Evolutionary conservation across 108 stramenopile genomes (phyloP), one percentile per base, ranked within the genome.

Genomic region (Nitzschia sp.): DNA sequence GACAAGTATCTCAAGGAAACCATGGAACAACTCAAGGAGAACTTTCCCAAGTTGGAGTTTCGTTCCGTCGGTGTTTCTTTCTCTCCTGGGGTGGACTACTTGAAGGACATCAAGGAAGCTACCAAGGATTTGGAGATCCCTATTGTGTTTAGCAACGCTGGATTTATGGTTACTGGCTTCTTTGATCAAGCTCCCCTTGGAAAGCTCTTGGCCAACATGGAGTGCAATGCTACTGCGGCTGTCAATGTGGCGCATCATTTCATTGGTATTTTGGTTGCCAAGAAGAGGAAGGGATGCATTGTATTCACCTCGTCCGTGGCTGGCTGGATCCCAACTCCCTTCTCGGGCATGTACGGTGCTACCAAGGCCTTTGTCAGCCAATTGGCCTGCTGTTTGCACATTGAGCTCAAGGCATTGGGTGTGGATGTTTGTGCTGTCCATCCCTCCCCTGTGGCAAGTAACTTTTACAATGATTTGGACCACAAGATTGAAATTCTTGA

Each of bases 361-460:
- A 98, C 98, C 51, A 98, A 99, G 90, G 97, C 98, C 8, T 99
- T 98, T 86, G 86, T 98, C 14, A 86, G 89, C 15, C 95, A 96
- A 69, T 73, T 96, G 48, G 95, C 97, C 20, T 80, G 82, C 53
- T 90, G 88, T 29, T 67, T 95, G 50, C 95, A 95, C 66, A 94
- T 97, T 72, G 95, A 96, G 67, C 79, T 97, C 37, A 61, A 83
- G 53, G 60, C 71, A 10, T 67, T 91, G 60, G 98, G 98, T 26
- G 98, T 99, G 74, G 99, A 99, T 76, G 96, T 99, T 6, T 85
- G 92, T 50, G 95, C 97, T 1, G 89, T 98, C 0, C 97, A 99
- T 85, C 99, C 99, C 0, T 92, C 89, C 17, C 99, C 99, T 0
- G 99, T 98, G 0, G 88, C 88, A 19, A 89, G 87, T 76, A 91